These are phyloP conservation scores for Fusarium brachygibbosum DNA, from an alignment of 2,329 filamentous ascomycete genomes.

Conservation along the genomic window DNA sequence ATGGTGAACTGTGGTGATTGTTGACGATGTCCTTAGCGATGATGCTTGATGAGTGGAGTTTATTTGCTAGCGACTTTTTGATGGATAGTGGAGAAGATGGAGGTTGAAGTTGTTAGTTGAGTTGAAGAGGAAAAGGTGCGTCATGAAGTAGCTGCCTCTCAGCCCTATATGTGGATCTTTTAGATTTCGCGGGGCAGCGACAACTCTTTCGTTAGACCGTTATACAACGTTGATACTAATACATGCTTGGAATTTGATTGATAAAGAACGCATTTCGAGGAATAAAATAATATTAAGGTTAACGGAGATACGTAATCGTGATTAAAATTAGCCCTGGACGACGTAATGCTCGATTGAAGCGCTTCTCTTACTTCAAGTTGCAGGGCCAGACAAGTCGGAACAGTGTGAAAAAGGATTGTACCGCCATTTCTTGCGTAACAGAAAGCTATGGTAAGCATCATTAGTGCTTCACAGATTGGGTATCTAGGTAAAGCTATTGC, in stretches of 20 bases:
- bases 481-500: neutral
- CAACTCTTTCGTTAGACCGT: too few relatives aligned
- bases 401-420: too few relatives aligned
- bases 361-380: neutral
- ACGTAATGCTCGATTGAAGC: neutral
- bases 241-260: too few relatives aligned
- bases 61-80: neutral
- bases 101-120: conserved; percentile 10
- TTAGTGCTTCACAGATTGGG: neutral
- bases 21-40: neutral
- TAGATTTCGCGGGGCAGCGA: conserved; percentile 33
- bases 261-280: too few relatives aligned
- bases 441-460: neutral
- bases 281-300: too few relatives aligned
- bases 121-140: conserved; percentile 26
- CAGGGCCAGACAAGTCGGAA: neutral
- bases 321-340: too few relatives aligned
- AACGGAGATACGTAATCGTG: too few relatives aligned
- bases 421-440: too few relatives aligned
- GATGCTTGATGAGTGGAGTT: neutral
- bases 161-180: conserved; percentile 50
- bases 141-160: conserved; percentile 49
- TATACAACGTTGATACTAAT: too few relatives aligned
- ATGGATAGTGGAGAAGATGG: conserved; percentile 19
- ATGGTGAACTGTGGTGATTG: conserved; percentile 29